Evolutionary conservation across 352 stramenopile species (phyloP), one percentile per base, ranked within the genome.

Genomic region (Phytophthora hybrid): DNA sequence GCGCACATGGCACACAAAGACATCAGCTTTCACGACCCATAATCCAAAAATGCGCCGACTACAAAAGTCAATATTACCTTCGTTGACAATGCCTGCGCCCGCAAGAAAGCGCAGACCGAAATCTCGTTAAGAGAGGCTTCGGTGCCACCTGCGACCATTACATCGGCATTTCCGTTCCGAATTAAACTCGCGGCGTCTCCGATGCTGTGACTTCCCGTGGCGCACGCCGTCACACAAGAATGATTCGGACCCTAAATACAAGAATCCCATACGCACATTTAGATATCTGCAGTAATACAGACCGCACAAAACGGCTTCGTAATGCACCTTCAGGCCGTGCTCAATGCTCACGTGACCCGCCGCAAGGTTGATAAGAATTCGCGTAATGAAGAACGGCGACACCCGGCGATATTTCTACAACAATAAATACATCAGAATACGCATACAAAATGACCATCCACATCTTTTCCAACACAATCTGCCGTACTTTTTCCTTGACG

Each of bases 121-220:
- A 99, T 87, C 37, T 93, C 88, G 63, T 99, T 97, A 34, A 99
- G 92, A 39, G 84, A 96, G 2, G 96, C 86, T 81, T 99, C 98
- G 9, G 94, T 97, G 52, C 97, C 98, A 44, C 98, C 98, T 0
- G 95, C 97, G 58, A 99, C 71, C 96, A 99, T 99, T 19, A 99
- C 82, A 63, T 99, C 95, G 1, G 95, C 97, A 63, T 98, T 91
- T 59, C 88, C 88, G 58, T 93, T 79, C 47, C 88, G 85, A 73
- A 97, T 95, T 26, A 96, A 80, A 66, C 87, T 90, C 29, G 97
- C 97, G 16, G 97, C 98, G 71, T 99, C 98, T 8, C 97, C 97
- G 65, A 99, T 99, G 51, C 94, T 95, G 79, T 99, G 96, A 47
- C 91, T 96, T n/a, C 97, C 97, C 31, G 97, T 98, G 16, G 98